phyloP scores from a whole-genome alignment of 2,329 filamentous ascomycete species.

The Trichoderma polysporum region DNA sequence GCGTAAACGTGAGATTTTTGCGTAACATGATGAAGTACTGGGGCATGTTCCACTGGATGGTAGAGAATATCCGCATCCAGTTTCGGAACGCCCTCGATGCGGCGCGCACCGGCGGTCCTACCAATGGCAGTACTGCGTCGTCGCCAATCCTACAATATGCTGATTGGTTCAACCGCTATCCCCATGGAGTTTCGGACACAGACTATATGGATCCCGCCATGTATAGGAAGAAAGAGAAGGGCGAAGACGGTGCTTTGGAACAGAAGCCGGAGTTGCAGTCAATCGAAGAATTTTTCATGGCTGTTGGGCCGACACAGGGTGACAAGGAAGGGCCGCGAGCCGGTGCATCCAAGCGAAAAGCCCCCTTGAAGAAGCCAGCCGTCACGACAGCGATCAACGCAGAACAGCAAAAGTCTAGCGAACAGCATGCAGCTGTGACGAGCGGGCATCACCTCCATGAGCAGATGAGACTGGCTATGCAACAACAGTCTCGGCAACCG shows the following conservation, averaged over 20 bases:
- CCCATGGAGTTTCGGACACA: slow-evolving; percentile 80
- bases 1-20: slow-evolving; percentile 85
- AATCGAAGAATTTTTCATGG: slow-evolving; percentile 91
- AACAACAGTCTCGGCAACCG: slow-evolving; percentile 27
- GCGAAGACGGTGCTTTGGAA: slow-evolving; percentile 83
- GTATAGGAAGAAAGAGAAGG: slow-evolving; percentile 69
- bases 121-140: slow-evolving; percentile 47
- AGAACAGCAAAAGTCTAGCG: slow-evolving; percentile 9
- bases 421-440: not conserved
- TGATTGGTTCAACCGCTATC: slow-evolving; percentile 96
- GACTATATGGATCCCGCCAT: slow-evolving; percentile 77
- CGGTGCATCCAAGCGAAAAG: slow-evolving; percentile 37
- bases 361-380: slow-evolving; percentile 38
- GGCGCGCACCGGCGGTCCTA: slow-evolving; percentile 63
- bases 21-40: slow-evolving; percentile 96
- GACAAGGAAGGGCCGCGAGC: slow-evolving; percentile 29
- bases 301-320: slow-evolving; percentile 65
- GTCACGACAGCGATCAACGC: slow-evolving; percentile 14
- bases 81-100: slow-evolving; percentile 84
- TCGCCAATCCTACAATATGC: slow-evolving; percentile 86
- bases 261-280: slow-evolving; percentile 89
- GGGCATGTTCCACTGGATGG: slow-evolving; percentile 98
- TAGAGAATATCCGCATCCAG: slow-evolving; percentile 85
- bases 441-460: slow-evolving; percentile 6
- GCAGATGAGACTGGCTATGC: slow-evolving; percentile 15